These are phyloP conservation scores for Cucurbita moschata DNA, from an alignment of 306 rosid genomes.

Conservation along the genomic window DNA sequence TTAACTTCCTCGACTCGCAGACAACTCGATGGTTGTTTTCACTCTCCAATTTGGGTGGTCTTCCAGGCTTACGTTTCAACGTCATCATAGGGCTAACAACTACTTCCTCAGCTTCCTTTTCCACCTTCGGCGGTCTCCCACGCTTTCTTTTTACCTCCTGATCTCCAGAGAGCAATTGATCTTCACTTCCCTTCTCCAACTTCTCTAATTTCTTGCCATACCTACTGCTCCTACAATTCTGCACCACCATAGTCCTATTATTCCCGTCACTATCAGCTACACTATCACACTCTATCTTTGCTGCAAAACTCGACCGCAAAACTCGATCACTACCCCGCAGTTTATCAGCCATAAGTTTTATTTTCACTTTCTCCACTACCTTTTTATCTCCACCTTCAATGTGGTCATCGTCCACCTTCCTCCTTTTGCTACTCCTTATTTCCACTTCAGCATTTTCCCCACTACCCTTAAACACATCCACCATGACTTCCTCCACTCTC, in stretches of 20 bases:
- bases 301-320: constrained; percentile 37
- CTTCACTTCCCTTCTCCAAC: constrained; percentile 8
- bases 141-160: constrained; percentile 10
- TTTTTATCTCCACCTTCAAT: constrained; percentile 6
- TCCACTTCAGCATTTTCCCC: constrained; percentile 22
- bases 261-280: constrained; percentile 17
- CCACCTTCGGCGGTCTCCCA: constrained; percentile 19
- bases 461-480: constrained; percentile 14
- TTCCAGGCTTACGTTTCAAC: constrained; percentile 13
- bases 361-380: constrained; percentile 14
- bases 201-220: constrained; percentile 19
- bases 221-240: constrained; percentile 8
- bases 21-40: background rate
- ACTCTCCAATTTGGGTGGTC: constrained; percentile 7
- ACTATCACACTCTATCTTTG: constrained; percentile 13
- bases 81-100: background rate
- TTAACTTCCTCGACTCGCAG: background rate
- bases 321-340: constrained; percentile 27
- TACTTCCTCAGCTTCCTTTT: constrained; percentile 2
- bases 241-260: constrained; percentile 8
- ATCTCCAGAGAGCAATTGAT: background rate
- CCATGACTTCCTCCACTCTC: constrained; percentile 13
- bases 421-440: constrained; percentile 14
- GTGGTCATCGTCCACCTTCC: constrained; percentile 13
- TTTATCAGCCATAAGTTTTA: constrained; percentile 9